phyloP scores from a whole-genome alignment of 2,329 filamentous ascomycete genomes.

The Cordyceps farinosa region DNA sequence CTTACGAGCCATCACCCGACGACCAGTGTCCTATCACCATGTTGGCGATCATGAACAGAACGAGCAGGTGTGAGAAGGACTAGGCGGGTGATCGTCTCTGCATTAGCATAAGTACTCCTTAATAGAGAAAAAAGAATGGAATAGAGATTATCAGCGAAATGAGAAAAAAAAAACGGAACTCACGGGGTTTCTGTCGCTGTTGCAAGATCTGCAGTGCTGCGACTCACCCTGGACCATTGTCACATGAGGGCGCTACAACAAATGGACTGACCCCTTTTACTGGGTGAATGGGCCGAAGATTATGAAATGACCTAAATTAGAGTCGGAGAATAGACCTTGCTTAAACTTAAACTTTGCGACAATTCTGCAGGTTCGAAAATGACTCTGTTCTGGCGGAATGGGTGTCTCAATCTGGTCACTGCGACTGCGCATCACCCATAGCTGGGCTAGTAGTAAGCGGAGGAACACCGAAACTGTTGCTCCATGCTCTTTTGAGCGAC shows the following conservation, averaged over 20 bases:
- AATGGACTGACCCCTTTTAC: neutral
- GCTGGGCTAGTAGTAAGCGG: neutral
- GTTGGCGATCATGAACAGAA: constrained; percentile 7
- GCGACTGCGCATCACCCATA: neutral
- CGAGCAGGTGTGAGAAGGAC: neutral
- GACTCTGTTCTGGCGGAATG: neutral
- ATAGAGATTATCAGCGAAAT: neutral
- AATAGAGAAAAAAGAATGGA: neutral
- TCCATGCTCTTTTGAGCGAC: neutral
- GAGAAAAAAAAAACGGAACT: neutral
- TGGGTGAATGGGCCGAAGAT: neutral
- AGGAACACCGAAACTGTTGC: neutral
- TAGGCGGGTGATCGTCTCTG: neutral
- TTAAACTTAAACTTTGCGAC: constrained; percentile 3
- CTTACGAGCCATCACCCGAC: neutral
- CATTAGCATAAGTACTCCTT: neutral
- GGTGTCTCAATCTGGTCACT: neutral
- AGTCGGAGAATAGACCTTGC: neutral
- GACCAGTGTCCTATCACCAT: neutral
- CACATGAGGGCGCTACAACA: neutral
- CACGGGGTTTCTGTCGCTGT: neutral
- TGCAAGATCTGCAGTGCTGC: neutral
- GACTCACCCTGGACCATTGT: neutral
- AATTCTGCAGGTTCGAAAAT: neutral
- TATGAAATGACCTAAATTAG: neutral